phyloP scores from a whole-genome alignment of 2,329 filamentous ascomycete genomes.

The Pseudogymnoascus sp. region DNA sequence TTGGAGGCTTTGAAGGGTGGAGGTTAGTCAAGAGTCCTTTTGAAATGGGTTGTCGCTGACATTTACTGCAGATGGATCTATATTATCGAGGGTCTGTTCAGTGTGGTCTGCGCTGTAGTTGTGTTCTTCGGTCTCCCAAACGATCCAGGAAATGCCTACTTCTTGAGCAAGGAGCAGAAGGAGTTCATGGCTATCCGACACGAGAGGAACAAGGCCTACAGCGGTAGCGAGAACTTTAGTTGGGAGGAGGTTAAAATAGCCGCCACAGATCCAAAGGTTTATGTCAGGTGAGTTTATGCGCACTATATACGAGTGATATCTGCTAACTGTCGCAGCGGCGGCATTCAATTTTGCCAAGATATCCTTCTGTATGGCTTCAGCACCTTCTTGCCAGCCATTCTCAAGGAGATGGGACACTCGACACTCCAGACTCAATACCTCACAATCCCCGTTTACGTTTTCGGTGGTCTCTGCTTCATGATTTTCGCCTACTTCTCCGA shows the following conservation, averaged over 20 bases:
- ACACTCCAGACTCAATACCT: slow-evolving; percentile 32
- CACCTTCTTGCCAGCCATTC: slow-evolving; percentile 35
- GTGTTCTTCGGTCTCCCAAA: slow-evolving; percentile 39
- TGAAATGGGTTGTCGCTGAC: neutral
- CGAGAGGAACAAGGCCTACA: slow-evolving; percentile 37
- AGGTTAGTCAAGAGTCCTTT: neutral
- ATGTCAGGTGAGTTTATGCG: neutral
- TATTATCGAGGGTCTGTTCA: slow-evolving; percentile 40
- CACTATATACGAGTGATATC: too few species aligned
- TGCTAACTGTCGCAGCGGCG: neutral
- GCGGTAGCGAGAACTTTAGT: slow-evolving; percentile 40
- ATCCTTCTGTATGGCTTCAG: slow-evolving; percentile 26
- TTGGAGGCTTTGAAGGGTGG: slow-evolving; percentile 4
- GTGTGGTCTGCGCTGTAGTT: slow-evolving; percentile 33
- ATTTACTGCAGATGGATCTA: slow-evolving; percentile 25
- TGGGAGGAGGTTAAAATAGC: slow-evolving; percentile 41
- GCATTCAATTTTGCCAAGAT: neutral
- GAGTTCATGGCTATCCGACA: slow-evolving; percentile 40
- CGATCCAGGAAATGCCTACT: slow-evolving; percentile 37
- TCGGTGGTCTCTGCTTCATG: slow-evolving; percentile 39
- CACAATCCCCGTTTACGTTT: slow-evolving; percentile 39
- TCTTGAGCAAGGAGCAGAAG: slow-evolving; percentile 37
- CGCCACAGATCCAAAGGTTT: slow-evolving; percentile 36
- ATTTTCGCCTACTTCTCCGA: slow-evolving; percentile 38
- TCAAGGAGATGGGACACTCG: slow-evolving; percentile 33